Base-by-base conservation (phyloP, 2,329 filamentous ascomycete genomes). In the Stylonectria norvegica region DNA sequence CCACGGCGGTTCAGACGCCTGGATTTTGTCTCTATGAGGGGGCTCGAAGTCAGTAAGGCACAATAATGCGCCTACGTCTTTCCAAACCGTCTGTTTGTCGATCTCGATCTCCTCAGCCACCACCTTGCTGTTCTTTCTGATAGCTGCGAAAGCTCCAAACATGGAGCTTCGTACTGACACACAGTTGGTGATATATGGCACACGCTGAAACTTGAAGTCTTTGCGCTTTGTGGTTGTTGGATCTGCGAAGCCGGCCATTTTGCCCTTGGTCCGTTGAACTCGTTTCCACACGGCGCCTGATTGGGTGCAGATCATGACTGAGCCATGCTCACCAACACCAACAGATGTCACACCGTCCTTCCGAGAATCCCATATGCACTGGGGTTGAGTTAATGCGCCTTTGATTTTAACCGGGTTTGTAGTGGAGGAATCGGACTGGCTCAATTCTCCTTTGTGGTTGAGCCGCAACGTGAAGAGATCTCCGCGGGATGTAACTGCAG, bases 261-360 rank as follows among this genome's bases (percentile, higher is more conserved):
- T 94, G 35, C 85, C 82, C 49, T 91, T 95, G 18, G 78, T 75
- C 45, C 93, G 79, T 57, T 88, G 89, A 36, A 93, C 82, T 43
- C 91, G 84, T 52, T 83, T 83, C 91, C 91, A 98, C 0, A 96
- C 91, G 34, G 88, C 91, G 3, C 93, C 93, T 29, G 89, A 91
- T 44, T 89, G 78, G 0, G 93, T 98, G 50, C 89, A 91, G 47
- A 98, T 81, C 40, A 98, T 94, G 50, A 98, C 88, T 0, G 90
- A 95, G 3, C 90, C 93, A 62, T 97, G 86, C 60, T 95, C 89
- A 25, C 90, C 89, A 3, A 97, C 84, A 46, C 82, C 86, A 2
- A 95, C 88, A 43, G 95, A 95, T 38, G 79, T 79, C 20, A 88
- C 90, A 4, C 89, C 89, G 43, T 87, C 85, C 59, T 94, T 96